Evolutionary conservation across 2,329 filamentous ascomycete genomes (phyloP), one percentile per base, ranked within the genome.

Genomic region (Verticillium dahliae): DNA sequence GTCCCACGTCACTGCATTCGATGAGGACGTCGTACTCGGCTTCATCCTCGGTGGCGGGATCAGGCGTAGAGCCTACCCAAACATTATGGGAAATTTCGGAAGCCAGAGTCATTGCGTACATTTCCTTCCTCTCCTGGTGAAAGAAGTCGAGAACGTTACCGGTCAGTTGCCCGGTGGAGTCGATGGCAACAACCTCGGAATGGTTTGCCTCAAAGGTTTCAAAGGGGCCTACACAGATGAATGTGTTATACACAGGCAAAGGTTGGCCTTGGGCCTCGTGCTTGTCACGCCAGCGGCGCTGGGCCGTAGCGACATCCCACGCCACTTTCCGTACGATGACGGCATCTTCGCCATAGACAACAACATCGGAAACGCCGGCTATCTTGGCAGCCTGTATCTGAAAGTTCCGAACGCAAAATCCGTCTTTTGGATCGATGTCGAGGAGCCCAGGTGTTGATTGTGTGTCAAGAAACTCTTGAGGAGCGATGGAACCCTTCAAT

Each of bases 361-460:
- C 84, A 65, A 99, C 91, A 72, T 99, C 95, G 0, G 93, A 97
- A 9, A 95, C 85, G 66, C 90, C 86, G 60, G 93, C 93, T 66
- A 91, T 80, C 74, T 99, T 99, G 62, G 90, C 90, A 0, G 91
- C 85, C 74, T 99, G 95, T 45, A 98, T 98, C 69, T 98, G 94
- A 71, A 99, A 99, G 73, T 98, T 98, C 56, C 95, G 87, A 54
- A 98, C 93, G 4, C 92, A 97, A 72, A 98, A 98, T 9, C 95
- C 95, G 66, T 96, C 91, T 61, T 80, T 84, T 1, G 95, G 95
- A 70, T 99, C 95, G 50, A 89, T 84, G 54, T 96, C 91, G 63
- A 92, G 78, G 70, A 99, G 97, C 27, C 87, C 81, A 55, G 83
- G 76, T 15, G 76, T 75, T 2, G 70, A 71, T 2, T 74, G 72